Base-by-base conservation (phyloP, 75 land plant genomes). In the Pinus taeda region DNA sequence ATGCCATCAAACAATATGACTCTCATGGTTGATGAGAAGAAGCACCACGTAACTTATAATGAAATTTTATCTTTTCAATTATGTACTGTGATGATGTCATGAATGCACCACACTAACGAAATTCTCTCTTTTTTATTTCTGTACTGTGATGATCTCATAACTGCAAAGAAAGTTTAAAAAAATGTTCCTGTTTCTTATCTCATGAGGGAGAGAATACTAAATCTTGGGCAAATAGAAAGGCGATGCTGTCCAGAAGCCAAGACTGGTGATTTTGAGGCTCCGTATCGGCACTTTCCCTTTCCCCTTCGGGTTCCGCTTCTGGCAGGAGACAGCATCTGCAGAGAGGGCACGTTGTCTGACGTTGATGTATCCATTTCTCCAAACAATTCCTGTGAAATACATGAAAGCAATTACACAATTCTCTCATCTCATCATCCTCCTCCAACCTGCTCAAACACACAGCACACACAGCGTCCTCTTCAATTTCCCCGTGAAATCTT, bases 351-450 rank as follows among this genome's bases (percentile, higher is more conserved):
- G 81, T 81, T 17, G 15, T 55, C 42, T 87, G 80, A 76, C 74
- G 76, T 3, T 81, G 77, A 76, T 79, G 76, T 15, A 87, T 59
- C 86, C 89, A 84, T 69, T 42, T 76, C 59, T 87, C 83, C 18
- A 87, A n/a, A 59, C 88, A 87, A 55, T 72, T 76, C 56, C 75
- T 75, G 59, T 87, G 89, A 77, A 87, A 87, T 4, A 73, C 78
- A 76, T 87, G 89, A 22, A 6, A 29, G 22, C 83, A 87, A 73
- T 75, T 81, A n/a, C 60, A 56, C 36, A 84, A 59, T 49, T 75
- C 74, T 36, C 89, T 69, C 9, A 87, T 78, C 63, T 77, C 73
- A 30, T 83, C 66, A 3, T 75, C 29, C 1, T 18, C 72, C 71
- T 84, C 79, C 5, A 87, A 45, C 29, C n/a, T 8, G n/a, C 74